A percentile compares a stretch with the other conserved stretches of the same genome.
Conservation (phyloP, 1,139 yeast species). For the Sugiyamaella japonica region DNA sequence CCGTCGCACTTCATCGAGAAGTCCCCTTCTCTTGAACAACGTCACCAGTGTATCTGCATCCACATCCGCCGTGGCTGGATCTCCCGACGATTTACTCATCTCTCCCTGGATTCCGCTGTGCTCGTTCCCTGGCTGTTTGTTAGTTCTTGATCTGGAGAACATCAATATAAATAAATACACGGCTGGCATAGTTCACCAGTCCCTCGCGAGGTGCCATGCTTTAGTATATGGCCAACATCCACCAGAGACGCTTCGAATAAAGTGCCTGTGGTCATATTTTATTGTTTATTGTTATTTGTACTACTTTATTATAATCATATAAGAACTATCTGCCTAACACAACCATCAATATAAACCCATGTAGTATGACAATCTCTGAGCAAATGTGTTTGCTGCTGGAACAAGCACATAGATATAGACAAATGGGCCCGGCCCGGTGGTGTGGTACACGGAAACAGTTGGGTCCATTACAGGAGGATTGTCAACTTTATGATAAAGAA, state of each 20-base stretch:
- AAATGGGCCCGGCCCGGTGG: conserved; percentile 4
- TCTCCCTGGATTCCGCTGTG: neutral
- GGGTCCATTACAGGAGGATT: conserved; percentile 12
- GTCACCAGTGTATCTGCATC: conserved; percentile 19
- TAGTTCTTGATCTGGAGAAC: too few species aligned
- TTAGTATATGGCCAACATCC: too few species aligned
- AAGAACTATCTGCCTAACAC: neutral
- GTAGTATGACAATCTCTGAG: conserved; percentile 2
- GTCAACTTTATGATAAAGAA: conserved; percentile 5
- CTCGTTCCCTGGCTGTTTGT: too few species aligned
- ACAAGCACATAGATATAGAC: conserved; percentile 7
- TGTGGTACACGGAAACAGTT: neutral
- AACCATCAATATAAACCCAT: conserved; percentile 2
- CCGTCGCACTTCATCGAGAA: conserved; percentile 36
- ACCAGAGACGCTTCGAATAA: too few species aligned
- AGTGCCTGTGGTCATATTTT: too few species aligned
- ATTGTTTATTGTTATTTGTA: neutral
- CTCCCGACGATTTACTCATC: neutral
- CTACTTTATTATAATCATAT: neutral
- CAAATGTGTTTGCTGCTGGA: neutral
- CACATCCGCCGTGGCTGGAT: neutral
- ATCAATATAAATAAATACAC: neutral
- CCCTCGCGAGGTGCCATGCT: too few species aligned
- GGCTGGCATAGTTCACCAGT: neutral
- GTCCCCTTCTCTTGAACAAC: conserved; percentile 37